Base-by-base conservation (phyloP, 2,329 filamentous ascomycete species). In the Hymenoscyphus salicellus region DNA sequence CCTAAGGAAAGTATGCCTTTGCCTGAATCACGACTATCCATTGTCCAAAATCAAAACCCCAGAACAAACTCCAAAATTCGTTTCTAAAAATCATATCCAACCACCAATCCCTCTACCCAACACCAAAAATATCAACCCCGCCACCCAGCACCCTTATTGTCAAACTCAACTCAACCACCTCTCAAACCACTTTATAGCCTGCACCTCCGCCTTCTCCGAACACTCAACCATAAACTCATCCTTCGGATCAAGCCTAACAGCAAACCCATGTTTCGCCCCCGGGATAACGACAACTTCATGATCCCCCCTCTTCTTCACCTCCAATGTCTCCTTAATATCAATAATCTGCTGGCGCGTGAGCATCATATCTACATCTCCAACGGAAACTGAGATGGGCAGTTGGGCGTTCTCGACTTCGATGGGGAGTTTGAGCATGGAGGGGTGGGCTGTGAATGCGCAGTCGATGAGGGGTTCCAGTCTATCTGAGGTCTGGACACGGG, bases 371-470 rank as follows among this genome's bases (percentile, higher is more conserved):
- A 74, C 69, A 26, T 81, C 79, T 3, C 78, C 80, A 11, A 82
- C 66, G 3, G 80, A 80, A 62, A 84, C 77, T 28, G 77, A 78
- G 36, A 82, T 69, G 2, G 83, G 83, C 30, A 78, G 61, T 5
- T 69, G 70, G 1, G 82, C 72, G 46, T 75, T 77, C 38, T 82
- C 76, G 23, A 66, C 56, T 58, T 86, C 84, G 11, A 65, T 75
- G 0, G 81, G 81, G 2, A 86, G 62, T 0, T 68, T 71, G 32
- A 87, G 65, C 26, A 80, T 67, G 65, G 79, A 82, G 2, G 84
- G 84, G 69, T 86, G 83, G 11, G 78, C 82, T 0, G 79, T 78
- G 68, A 84, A 84, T 5, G 72, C 82, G 5, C 78, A 81, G 67
- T 85, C 80, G 55, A 85, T 73, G 8, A 85, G 76, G 2, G 77